Base-by-base conservation (phyloP, 768 basidiomycete genomes). In the Suillus bovinus region DNA sequence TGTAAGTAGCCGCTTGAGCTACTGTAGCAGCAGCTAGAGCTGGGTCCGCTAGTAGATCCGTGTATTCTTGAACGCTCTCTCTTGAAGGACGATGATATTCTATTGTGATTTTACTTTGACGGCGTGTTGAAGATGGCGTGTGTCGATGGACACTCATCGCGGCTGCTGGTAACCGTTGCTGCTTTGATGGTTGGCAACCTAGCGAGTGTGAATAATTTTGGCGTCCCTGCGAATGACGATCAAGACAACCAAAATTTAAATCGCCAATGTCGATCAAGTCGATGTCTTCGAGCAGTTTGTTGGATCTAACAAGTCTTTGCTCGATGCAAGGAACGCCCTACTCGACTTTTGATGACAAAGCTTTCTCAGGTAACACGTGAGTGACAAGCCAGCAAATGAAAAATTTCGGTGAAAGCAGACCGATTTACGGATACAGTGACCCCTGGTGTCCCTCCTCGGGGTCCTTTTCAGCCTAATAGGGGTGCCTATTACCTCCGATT, bases 51-150 rank as follows among this genome's bases (percentile, higher is more conserved):
- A 93, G 82, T 59, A 92, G 86, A 61, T 87, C 84, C 72, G 86
- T 82, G 74, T 91, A 91, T 66, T 92, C 89, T 66, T 89, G 88
- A 64, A 91, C 87, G 66, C 87, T 89, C 73, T 89, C 84, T 49
- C 89, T 78, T 13, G 87, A 88, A 3, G 90, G 90, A 20, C 87
- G 80, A 77, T 90, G 86, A 73, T 90, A 88, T 70, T 93, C 89
- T 73, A 93, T 80, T 17, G 89, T 87, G 60, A 84, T 86, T 79
- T 84, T 88, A 31, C 86, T 87, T 70, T 77, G 77, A 60, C 75
- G 77, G 59, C 66, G 70, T 39, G 53, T 34, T 16, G 36, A 39
- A 41, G 66, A 70, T 41, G 71, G 63, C 22, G 70, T 68, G 66
- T 78, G 76, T 56, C 55, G 38, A 56, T 56, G 55, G 55, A 31